Evolutionary conservation across 352 stramenopile species (phyloP).

Genomic region (Globisporangium splendens): DNA sequence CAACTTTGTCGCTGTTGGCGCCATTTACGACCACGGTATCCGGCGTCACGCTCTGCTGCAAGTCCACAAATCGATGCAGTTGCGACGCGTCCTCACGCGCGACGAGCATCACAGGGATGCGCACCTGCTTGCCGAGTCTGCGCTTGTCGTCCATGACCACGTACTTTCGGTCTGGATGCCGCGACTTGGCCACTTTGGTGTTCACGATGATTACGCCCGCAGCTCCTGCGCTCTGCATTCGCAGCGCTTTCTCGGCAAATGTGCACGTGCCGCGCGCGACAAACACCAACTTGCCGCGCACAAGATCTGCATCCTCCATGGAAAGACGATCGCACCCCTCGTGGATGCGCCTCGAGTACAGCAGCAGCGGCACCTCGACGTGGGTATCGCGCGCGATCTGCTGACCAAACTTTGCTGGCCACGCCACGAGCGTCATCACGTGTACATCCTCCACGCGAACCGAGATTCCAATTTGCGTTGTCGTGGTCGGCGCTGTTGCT

Average conservation of each 20-base stretch:
- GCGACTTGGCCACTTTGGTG: slow-evolving; percentile 37
- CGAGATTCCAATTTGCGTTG: slow-evolving; percentile 49
- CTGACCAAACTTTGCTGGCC: slow-evolving; percentile 61
- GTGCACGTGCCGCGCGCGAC: slow-evolving; percentile 66
- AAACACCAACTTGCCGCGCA: slow-evolving; percentile 65
- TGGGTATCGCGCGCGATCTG: slow-evolving; percentile 35
- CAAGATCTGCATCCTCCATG: slow-evolving; percentile 1
- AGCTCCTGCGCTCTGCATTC: slow-evolving; percentile 54
- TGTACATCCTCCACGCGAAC: slow-evolving; percentile 57
- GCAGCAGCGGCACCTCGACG: slow-evolving; percentile 53
- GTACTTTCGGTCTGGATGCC: slow-evolving; percentile 52
- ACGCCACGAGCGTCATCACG: slow-evolving; percentile 62
- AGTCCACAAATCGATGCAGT: slow-evolving; percentile 35
- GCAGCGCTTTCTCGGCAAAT: slow-evolving; percentile 74
- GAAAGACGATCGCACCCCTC: slow-evolving; percentile 46
- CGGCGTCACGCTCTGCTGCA: slow-evolving; percentile 2
- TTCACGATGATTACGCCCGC: slow-evolving; percentile 70
- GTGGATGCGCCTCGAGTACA: slow-evolving; percentile 36
- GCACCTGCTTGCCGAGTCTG: slow-evolving; percentile 37
- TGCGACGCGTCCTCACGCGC: slow-evolving; percentile 43
- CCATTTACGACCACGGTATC: slow-evolving; percentile 9
- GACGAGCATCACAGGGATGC: slow-evolving; percentile 71
- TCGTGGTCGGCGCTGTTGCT: not conserved
- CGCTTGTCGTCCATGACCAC: slow-evolving; percentile 56
- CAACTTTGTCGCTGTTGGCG: slow-evolving; percentile 4